Conservation (phyloP, 148 eudicot species). For the Linanthus parryae region DNA sequence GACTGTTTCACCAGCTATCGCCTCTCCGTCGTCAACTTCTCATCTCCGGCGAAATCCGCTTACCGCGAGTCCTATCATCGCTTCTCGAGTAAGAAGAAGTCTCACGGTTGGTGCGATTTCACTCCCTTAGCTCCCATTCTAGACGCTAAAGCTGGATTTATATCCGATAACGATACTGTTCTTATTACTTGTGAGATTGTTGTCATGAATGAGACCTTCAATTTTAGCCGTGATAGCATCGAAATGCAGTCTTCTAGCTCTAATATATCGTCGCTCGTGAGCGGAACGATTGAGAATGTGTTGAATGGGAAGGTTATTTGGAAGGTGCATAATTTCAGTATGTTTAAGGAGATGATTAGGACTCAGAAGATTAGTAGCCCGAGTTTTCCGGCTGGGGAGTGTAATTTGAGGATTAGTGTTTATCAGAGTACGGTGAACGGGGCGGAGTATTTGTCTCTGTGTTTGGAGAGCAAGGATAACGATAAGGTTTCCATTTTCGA, state of each 20-base stretch:
- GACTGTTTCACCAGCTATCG: slow-evolving; percentile 69
- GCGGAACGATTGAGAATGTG: slow-evolving; percentile 36
- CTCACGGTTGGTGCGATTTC: slow-evolving; percentile 88
- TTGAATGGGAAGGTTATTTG: slow-evolving; percentile 80
- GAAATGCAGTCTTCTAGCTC: slow-evolving; percentile 28
- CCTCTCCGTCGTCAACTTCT: slow-evolving; percentile 42
- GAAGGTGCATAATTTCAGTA: slow-evolving; percentile 74
- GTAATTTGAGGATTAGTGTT: slow-evolving; percentile 78
- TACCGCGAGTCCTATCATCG: slow-evolving; percentile 71
- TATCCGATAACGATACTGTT: slow-evolving; percentile 41
- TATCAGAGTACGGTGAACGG: slow-evolving; percentile 70
- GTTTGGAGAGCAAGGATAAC: slow-evolving; percentile 82
- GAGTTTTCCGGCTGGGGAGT: slow-evolving; percentile 69
- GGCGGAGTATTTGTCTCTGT: slow-evolving; percentile 73
- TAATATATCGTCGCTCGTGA: slow-evolving; percentile 18
- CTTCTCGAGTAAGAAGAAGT: slow-evolving; percentile 65
- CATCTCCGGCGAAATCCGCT: slow-evolving; percentile 37
- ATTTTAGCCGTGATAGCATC: slow-evolving; percentile 44
- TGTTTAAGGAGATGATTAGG: slow-evolving; percentile 81
- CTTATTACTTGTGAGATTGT: slow-evolving; percentile 63
- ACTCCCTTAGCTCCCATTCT: slow-evolving; percentile 36
- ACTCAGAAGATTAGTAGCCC: slow-evolving; percentile 88
- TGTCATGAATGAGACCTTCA: slow-evolving; percentile 50
- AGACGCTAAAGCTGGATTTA: slow-evolving; percentile 46
- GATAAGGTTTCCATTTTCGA: slow-evolving; percentile 50